These are phyloP conservation scores for Rosa multiflora DNA, from an alignment of 306 rosid species.

Conservation along the genomic window DNA sequence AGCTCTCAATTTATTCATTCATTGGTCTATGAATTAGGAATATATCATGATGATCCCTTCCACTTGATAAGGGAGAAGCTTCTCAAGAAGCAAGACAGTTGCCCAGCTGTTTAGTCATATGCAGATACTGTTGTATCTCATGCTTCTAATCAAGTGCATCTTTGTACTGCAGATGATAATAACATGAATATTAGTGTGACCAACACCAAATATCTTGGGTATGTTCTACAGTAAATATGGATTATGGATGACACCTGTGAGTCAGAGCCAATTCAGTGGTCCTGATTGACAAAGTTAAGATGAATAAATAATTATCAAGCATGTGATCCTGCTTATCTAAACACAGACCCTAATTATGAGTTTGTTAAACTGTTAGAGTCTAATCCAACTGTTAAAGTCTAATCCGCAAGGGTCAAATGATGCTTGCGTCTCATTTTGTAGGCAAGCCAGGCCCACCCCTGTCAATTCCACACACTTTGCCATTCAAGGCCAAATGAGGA, in stretches of 20 bases:
- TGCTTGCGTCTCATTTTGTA: slow-evolving; percentile 17
- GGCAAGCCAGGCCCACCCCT: slow-evolving; percentile 30
- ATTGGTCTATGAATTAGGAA: neutral
- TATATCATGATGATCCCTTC: neutral
- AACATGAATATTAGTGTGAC: neutral
- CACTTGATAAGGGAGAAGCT: neutral
- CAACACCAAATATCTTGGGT: neutral
- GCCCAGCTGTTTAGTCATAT: neutral
- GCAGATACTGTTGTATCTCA: slow-evolving; percentile 3
- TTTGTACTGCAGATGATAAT: neutral
- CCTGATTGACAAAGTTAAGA: slow-evolving; percentile 7
- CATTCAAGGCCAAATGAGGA: neutral
- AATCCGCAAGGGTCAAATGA: slow-evolving; percentile 17
- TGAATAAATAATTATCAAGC: neutral
- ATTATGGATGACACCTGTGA: slow-evolving; percentile 20
- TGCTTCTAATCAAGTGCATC: neutral
- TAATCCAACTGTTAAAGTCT: slow-evolving; percentile 24
- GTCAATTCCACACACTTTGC: slow-evolving; percentile 1
- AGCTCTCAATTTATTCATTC: neutral
- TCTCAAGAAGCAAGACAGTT: slow-evolving; percentile 1
- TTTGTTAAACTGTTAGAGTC: slow-evolving; percentile 21
- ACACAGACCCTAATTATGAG: slow-evolving; percentile 23
- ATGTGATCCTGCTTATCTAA: slow-evolving; percentile 21
- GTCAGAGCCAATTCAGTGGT: slow-evolving; percentile 28
- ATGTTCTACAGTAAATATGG: neutral